Conservation (phyloP, 2,329 filamentous ascomycete species). For the Epichloe brachyelytri region DNA sequence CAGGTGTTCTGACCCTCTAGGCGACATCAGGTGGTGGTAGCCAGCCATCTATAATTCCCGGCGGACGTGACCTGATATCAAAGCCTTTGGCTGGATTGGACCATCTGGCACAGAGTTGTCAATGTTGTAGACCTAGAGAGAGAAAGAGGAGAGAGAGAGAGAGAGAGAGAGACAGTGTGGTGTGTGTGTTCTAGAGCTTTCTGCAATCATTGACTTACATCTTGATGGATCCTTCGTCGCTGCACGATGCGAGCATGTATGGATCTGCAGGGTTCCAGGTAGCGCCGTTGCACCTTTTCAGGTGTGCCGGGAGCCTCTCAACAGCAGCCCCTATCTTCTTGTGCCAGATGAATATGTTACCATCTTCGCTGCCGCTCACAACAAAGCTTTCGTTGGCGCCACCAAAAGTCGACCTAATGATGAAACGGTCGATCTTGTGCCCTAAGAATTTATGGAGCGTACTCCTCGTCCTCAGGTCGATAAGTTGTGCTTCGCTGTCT, state of each 20-base stretch:
- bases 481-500: slow-evolving; percentile 62
- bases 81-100: slow-evolving; percentile 11
- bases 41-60: slow-evolving; percentile 10
- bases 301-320: slow-evolving; percentile 64
- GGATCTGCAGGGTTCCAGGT: slow-evolving; percentile 79
- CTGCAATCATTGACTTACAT: slow-evolving; percentile 48
- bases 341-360: slow-evolving; percentile 78
- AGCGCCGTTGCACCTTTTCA: slow-evolving; percentile 66
- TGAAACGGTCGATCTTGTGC: slow-evolving; percentile 58
- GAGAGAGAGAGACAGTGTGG: not conserved
- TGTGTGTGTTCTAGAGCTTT: not conserved
- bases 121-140: not conserved
- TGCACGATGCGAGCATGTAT: slow-evolving; percentile 77
- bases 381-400: slow-evolving; percentile 89
- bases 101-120: not conserved
- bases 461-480: slow-evolving; percentile 62
- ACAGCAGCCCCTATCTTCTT: slow-evolving; percentile 67
- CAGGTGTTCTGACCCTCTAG: slow-evolving; percentile 1
- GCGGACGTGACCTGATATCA: slow-evolving; percentile 10
- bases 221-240: slow-evolving; percentile 73
- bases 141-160: not conserved
- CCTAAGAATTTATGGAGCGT: slow-evolving; percentile 65
- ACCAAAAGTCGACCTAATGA: slow-evolving; percentile 76
- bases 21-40: slow-evolving; percentile 5
- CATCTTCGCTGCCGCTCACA: slow-evolving; percentile 75